phyloP scores from a whole-genome alignment of 306 rosid genomes.

The Psophocarpus tetragonolobus region DNA sequence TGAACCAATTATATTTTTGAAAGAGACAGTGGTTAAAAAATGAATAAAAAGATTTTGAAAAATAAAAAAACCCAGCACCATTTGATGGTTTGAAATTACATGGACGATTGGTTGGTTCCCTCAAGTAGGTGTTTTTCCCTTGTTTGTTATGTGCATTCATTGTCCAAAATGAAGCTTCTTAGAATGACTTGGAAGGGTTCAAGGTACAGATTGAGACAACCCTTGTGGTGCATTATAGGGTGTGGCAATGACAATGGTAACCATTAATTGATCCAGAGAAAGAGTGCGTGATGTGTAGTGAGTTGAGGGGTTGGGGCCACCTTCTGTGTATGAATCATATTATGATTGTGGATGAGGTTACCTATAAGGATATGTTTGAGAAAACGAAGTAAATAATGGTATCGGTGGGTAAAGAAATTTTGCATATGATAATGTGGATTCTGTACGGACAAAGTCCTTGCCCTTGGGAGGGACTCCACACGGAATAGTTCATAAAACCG shows the following conservation, averaged over 20 bases:
- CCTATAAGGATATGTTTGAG: neutral
- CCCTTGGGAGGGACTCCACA: conserved; percentile 36
- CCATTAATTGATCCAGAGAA: conserved; percentile 14
- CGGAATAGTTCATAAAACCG: conserved; percentile 45
- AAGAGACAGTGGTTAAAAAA: no score
- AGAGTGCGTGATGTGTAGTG: conserved; percentile 5
- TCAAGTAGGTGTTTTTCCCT: conserved; percentile 47
- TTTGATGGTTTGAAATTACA: conserved; percentile 42
- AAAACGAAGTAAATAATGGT: neutral
- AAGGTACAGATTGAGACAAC: conserved; percentile 39
- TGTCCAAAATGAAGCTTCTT: conserved; percentile 36
- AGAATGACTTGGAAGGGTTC: conserved; percentile 36
- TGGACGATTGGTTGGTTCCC: conserved; percentile 52
- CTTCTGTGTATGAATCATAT: neutral
- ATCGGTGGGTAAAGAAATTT: neutral
- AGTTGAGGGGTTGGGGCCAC: conserved; percentile 16
- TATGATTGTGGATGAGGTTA: neutral
- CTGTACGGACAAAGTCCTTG: conserved; percentile 58
- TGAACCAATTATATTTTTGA: no score
- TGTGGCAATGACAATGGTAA: neutral
- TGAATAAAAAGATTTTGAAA: no score
- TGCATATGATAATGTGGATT: neutral
- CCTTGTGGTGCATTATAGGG: conserved; percentile 39
- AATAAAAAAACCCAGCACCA: neutral
- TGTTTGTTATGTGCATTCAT: conserved; percentile 40